Conservation (phyloP, 2,329 filamentous ascomycete genomes). For the Cryphonectria carpinicola region DNA sequence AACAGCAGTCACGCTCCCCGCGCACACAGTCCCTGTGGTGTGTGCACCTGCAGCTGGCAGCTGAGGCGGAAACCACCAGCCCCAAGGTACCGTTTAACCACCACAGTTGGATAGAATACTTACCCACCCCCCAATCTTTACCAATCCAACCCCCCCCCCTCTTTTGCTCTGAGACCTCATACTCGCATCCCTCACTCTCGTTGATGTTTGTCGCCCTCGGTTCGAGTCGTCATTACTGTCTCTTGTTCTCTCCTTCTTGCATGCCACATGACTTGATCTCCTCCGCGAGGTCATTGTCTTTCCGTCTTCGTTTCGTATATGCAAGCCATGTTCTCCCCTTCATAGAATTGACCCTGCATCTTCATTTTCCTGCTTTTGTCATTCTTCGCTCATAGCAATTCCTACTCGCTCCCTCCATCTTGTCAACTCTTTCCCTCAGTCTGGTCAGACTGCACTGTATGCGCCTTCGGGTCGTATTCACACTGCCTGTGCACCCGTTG, state of each 20-base stretch:
- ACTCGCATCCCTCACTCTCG: background rate
- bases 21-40: slow-evolving; percentile 1
- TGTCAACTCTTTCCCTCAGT: background rate
- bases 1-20: background rate
- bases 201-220: background rate
- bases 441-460: background rate
- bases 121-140: background rate
- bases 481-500: slow-evolving; percentile 15
- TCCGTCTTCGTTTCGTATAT: background rate
- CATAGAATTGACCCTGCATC: background rate
- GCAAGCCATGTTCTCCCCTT: slow-evolving; percentile 1
- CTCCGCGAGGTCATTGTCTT: background rate
- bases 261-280: slow-evolving; percentile 1
- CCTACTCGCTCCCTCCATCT: background rate
- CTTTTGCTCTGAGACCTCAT: background rate
- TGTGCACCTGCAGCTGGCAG: slow-evolving; percentile 20
- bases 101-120: background rate
- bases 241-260: background rate
- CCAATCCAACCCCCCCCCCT: background rate
- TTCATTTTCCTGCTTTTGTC: background rate
- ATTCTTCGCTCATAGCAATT: background rate
- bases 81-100: background rate
- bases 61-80: slow-evolving; percentile 11
- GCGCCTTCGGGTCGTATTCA: background rate
- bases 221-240: background rate